A percentile compares a stretch with the other conserved stretches of the same genome.
Evolutionary conservation across 495 filamentous ascomycete species (phyloP).

Genomic region (Halenospora varia): DNA sequence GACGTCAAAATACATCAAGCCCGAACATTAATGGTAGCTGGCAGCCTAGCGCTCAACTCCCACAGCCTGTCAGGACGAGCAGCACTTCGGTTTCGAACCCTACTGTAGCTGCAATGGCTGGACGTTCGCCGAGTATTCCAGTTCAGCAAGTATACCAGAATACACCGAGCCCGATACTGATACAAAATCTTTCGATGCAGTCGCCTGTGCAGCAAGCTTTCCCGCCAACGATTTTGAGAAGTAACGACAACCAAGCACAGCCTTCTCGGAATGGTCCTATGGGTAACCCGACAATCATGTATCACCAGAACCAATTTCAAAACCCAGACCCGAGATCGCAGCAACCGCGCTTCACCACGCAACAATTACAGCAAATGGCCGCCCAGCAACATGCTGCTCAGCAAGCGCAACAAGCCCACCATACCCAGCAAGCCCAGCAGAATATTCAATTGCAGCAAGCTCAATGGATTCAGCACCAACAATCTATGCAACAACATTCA

Average conservation of each 20-base stretch:
- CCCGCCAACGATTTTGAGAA: slow-evolving; percentile 5
- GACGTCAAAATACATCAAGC: slow-evolving; percentile 8
- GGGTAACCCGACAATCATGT: background rate
- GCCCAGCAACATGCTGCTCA: slow-evolving; percentile 1
- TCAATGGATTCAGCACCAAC: background rate
- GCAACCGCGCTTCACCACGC: background rate
- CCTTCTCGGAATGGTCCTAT: background rate
- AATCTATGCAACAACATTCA: background rate
- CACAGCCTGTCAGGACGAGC: background rate
- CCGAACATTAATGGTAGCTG: slow-evolving; percentile 8
- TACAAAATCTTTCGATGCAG: background rate
- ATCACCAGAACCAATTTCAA: background rate
- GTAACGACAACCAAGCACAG: background rate
- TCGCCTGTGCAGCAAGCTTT: background rate
- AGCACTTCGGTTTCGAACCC: slow-evolving; percentile 7
- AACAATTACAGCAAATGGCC: background rate
- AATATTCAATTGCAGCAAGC: background rate
- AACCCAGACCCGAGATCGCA: background rate
- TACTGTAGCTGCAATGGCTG: background rate
- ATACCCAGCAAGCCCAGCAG: slow-evolving; percentile 7
- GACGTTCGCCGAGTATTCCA: background rate
- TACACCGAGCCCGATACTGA: background rate
- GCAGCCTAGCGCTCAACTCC: slow-evolving; percentile 9
- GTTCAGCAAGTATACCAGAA: background rate
- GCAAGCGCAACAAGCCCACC: background rate